phyloP scores from a whole-genome alignment of 768 basidiomycete genomes.

The Kwoniella europaea region DNA sequence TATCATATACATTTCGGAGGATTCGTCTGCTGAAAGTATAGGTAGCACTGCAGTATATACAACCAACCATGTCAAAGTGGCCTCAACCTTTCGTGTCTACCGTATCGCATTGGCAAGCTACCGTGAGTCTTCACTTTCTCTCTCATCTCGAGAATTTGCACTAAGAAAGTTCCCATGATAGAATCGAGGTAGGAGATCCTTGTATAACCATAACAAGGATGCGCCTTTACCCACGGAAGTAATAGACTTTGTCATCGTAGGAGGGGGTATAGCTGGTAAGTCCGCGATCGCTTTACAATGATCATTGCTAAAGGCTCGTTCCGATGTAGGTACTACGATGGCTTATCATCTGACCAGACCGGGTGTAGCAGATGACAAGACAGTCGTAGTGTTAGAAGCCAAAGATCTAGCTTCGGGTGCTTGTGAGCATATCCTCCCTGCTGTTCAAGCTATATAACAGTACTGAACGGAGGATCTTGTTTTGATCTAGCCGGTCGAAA shows the following conservation, averaged over 20 bases:
- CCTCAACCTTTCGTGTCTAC: conserved; percentile 47
- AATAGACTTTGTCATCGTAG: conserved; percentile 33
- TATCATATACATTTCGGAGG: too few relatives aligned
- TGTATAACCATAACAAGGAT: conserved; percentile 29
- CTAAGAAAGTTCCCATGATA: background rate
- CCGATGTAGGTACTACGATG: conserved; percentile 33
- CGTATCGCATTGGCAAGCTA: conserved; percentile 51
- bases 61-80: conserved; percentile 39
- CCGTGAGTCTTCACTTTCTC: conserved; percentile 17
- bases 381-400: conserved; percentile 35
- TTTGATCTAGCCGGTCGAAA: conserved; percentile 35
- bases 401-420: conserved; percentile 47
- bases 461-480: background rate
- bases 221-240: conserved; percentile 23
- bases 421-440: conserved; percentile 18
- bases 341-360: conserved; percentile 43
- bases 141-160: background rate
- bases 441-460: too few relatives aligned
- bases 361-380: conserved; percentile 25
- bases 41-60: background rate
- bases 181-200: conserved; percentile 34
- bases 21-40: too few relatives aligned
- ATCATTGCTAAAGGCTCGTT: background rate
- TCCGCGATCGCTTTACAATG: background rate
- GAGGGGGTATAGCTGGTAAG: conserved; percentile 39